Evolutionary conservation across 495 filamentous ascomycete genomes (phyloP).

Genomic region (Letharia columbiana): DNA sequence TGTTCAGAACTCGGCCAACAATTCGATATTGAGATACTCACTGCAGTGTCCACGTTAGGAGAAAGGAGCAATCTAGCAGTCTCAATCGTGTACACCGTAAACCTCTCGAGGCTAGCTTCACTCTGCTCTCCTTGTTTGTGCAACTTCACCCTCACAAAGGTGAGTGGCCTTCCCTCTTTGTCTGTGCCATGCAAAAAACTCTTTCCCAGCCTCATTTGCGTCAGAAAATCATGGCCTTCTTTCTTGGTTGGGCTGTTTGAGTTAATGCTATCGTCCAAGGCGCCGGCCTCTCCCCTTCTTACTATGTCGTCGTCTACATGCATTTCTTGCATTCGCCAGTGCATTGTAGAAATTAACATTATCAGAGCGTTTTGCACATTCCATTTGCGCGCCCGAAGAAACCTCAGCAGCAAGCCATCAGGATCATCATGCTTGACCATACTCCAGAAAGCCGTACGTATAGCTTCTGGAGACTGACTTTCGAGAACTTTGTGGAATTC

Average conservation of each 20-base stretch:
- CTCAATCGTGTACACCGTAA: conserved; percentile 91
- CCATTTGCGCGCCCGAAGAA: conserved; percentile 92
- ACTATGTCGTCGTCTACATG: conserved; percentile 86
- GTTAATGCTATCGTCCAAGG: conserved; percentile 50
- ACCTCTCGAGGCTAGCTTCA: conserved; percentile 71
- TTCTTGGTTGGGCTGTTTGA: conserved; percentile 44
- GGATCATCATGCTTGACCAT: conserved; percentile 97
- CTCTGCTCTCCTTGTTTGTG: conserved; percentile 77
- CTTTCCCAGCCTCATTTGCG: conserved; percentile 85
- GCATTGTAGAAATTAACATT: conserved; percentile 91
- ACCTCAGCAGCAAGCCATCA: conserved; percentile 77
- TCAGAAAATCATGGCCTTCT: conserved; percentile 72
- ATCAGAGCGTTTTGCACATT: conserved; percentile 85
- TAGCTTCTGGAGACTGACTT: conserved; percentile 63
- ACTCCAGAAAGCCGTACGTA: conserved; percentile 78
- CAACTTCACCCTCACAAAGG: conserved; percentile 71
- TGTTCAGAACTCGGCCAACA: neutral
- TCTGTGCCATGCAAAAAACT: conserved; percentile 86
- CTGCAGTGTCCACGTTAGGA: conserved; percentile 81
- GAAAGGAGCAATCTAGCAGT: conserved; percentile 74
- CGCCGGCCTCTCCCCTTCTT: conserved; percentile 61
- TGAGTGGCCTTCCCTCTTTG: conserved; percentile 78
- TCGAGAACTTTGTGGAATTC: conserved; percentile 74
- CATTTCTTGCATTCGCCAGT: conserved; percentile 75
- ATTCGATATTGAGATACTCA: conserved; percentile 38